Percentiles rank a stretch among this genome's conserved stretches.
Conservation (phyloP, 1,284 basidiomycete genomes). For the Exobasidium cylindrosporum region DNA sequence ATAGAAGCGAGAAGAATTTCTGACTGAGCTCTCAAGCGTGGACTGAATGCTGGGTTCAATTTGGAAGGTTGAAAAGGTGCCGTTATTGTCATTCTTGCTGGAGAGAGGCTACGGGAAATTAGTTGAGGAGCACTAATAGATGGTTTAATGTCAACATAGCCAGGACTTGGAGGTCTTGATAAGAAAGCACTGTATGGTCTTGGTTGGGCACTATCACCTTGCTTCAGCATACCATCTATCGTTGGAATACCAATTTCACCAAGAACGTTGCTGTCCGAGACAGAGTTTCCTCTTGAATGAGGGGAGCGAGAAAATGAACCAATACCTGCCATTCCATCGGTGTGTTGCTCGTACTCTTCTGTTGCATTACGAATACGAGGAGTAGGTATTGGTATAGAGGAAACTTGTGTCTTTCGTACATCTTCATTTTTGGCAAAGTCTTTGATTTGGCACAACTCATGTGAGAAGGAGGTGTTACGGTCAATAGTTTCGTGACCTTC, state of each 20-base stretch:
- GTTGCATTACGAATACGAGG: background rate
- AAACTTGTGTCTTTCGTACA: background rate
- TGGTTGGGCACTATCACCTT: background rate
- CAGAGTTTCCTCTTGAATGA: slow-evolving; percentile 34
- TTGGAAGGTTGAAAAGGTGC: background rate
- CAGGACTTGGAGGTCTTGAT: too few species aligned
- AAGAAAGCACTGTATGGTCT: background rate
- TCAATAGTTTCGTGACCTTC: slow-evolving; percentile 13
- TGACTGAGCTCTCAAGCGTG: background rate
- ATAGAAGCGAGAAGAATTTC: background rate
- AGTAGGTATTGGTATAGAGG: background rate
- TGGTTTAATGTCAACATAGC: background rate
- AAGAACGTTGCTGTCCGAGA: background rate
- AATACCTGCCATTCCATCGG: slow-evolving; percentile 32
- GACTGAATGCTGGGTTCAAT: background rate
- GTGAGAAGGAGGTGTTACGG: background rate
- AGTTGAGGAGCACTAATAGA: background rate
- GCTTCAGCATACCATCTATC: background rate
- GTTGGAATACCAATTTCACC: background rate
- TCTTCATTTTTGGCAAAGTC: slow-evolving; percentile 1
- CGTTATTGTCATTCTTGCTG: background rate
- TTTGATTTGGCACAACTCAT: too few species aligned
- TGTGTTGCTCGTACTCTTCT: slow-evolving; percentile 4
- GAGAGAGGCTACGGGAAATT: background rate
- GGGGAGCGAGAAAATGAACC: slow-evolving; percentile 30